phyloP scores from a whole-genome alignment of 2,329 filamentous ascomycete genomes.

The Hymenoscyphus fructigenus region DNA sequence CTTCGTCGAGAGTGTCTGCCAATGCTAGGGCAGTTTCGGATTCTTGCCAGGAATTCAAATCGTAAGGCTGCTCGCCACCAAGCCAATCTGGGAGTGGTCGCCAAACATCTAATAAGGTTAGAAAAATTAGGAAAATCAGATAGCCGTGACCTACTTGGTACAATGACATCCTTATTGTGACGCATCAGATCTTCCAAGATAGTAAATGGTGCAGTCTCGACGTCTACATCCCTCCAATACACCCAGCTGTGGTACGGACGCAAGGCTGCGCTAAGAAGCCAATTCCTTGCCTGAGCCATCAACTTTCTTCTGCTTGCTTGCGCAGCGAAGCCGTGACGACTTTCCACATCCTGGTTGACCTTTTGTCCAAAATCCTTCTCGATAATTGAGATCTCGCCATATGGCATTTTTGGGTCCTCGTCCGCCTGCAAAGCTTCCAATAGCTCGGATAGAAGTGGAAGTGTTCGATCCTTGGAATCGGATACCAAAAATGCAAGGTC shows the following conservation, averaged over 20 bases:
- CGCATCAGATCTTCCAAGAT: slow-evolving; percentile 98
- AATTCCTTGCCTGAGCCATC: slow-evolving; percentile 97
- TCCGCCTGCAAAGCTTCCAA: slow-evolving; percentile 79
- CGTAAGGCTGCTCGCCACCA: slow-evolving; percentile 96
- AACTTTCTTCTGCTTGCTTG: slow-evolving; percentile 91
- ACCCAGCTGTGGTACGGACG: slow-evolving; percentile 98
- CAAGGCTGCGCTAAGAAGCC: slow-evolving; percentile 89
- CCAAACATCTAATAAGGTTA: slow-evolving; percentile 75
- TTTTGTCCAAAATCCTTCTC: slow-evolving; percentile 99
- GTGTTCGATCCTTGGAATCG: slow-evolving; percentile 91
- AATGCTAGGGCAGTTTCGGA: slow-evolving; percentile 93
- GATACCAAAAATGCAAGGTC: slow-evolving; percentile 96
- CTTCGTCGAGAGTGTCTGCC: slow-evolving; percentile 92
- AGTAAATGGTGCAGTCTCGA: slow-evolving; percentile 94
- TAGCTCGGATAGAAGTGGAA: slow-evolving; percentile 71
- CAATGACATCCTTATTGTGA: slow-evolving; percentile 98
- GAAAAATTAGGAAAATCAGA: not conserved
- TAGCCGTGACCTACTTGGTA: slow-evolving; percentile 73
- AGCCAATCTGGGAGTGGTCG: slow-evolving; percentile 98
- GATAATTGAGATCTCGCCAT: slow-evolving; percentile 95
- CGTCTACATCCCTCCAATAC: slow-evolving; percentile 98
- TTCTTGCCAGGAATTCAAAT: slow-evolving; percentile 98
- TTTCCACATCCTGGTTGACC: slow-evolving; percentile 96
- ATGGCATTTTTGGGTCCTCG: slow-evolving; percentile 75
- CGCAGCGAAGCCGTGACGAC: slow-evolving; percentile 93